A percentile compares a stretch with the other conserved stretches of the same genome.
Conservation (phyloP, 2,329 filamentous ascomycete genomes). For the Colletotrichum euphorbiae region DNA sequence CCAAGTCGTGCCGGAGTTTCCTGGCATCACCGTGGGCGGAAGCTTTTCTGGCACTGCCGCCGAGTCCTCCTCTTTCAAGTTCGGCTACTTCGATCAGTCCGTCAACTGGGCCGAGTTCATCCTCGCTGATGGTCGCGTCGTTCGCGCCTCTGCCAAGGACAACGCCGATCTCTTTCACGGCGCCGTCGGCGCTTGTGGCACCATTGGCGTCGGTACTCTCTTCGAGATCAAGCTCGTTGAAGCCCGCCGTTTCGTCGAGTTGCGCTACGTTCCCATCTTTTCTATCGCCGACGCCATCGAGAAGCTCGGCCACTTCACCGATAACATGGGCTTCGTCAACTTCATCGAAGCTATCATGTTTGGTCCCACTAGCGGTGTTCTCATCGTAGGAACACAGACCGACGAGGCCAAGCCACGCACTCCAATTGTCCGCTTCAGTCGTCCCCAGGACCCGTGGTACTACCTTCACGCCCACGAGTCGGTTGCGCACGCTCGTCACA, state of each 20-base stretch:
- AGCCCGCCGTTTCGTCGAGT: slow-evolving; percentile 65
- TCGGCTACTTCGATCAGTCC: slow-evolving; percentile 74
- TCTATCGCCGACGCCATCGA: slow-evolving; percentile 57
- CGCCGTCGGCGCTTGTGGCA: slow-evolving; percentile 70
- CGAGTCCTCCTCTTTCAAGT: slow-evolving; percentile 74
- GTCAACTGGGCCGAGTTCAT: slow-evolving; percentile 73
- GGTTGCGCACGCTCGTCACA: background rate
- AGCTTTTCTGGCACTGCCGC: slow-evolving; percentile 75
- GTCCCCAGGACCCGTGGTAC: slow-evolving; percentile 71
- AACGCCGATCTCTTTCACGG: slow-evolving; percentile 68
- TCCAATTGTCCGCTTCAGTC: slow-evolving; percentile 56
- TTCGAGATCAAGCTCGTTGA: slow-evolving; percentile 68
- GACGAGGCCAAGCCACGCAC: slow-evolving; percentile 30
- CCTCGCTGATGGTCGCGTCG: slow-evolving; percentile 66
- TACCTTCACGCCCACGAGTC: slow-evolving; percentile 68
- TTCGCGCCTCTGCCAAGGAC: slow-evolving; percentile 58
- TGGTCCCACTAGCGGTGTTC: slow-evolving; percentile 53
- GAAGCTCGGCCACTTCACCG: slow-evolving; percentile 48
- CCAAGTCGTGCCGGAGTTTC: slow-evolving; percentile 78
- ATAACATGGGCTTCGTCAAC: slow-evolving; percentile 48
- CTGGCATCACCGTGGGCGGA: slow-evolving; percentile 75
- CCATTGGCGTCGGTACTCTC: slow-evolving; percentile 69
- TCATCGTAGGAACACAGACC: slow-evolving; percentile 64
- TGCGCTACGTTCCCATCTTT: slow-evolving; percentile 62
- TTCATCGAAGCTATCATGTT: slow-evolving; percentile 72